Evolutionary conservation across 2,329 filamentous ascomycete genomes (phyloP).

Genomic region (Penicillium sp.): DNA sequence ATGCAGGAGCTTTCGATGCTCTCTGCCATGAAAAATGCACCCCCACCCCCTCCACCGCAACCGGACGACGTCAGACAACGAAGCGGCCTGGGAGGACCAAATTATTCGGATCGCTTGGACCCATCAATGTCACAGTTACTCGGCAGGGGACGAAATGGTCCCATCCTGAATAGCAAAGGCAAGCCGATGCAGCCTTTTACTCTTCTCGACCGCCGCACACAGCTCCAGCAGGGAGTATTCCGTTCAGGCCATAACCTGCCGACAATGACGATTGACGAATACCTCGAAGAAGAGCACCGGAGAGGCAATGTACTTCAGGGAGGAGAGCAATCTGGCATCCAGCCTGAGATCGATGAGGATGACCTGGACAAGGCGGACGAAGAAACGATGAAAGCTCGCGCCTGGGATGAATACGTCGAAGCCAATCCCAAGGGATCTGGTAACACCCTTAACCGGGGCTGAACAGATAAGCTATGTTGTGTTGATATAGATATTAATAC

Average conservation of each 20-base stretch:
- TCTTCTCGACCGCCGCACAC: constrained; percentile 69
- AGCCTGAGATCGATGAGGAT: constrained; percentile 79
- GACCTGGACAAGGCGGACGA: constrained; percentile 79
- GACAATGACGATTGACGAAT: constrained; percentile 97
- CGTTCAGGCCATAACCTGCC: constrained; percentile 86
- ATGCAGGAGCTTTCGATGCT: constrained; percentile 81
- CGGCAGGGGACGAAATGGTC: constrained; percentile 52
- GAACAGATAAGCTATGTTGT: constrained; percentile 8
- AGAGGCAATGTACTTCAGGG: constrained; percentile 79
- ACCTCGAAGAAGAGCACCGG: constrained; percentile 81
- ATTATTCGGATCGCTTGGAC: constrained; percentile 72
- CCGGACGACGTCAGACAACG: constrained; percentile 43
- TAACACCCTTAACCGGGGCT: constrained; percentile 49
- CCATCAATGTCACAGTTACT: constrained; percentile 52
- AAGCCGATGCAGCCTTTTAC: constrained; percentile 91
- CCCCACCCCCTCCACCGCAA: constrained; percentile 35
- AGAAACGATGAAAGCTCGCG: constrained; percentile 87
- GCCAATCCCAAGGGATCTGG: constrained; percentile 68
- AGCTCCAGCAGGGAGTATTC: constrained; percentile 77
- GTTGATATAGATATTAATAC: not conserved
- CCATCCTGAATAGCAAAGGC: constrained; percentile 71
- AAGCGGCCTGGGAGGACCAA: constrained; percentile 48
- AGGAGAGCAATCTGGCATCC: constrained; percentile 66
- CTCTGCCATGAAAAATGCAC: constrained; percentile 59
- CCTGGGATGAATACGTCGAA: constrained; percentile 93